Conservation (phyloP, 371 early-diverging fungal species). For the Apophysomyces elegans region DNA sequence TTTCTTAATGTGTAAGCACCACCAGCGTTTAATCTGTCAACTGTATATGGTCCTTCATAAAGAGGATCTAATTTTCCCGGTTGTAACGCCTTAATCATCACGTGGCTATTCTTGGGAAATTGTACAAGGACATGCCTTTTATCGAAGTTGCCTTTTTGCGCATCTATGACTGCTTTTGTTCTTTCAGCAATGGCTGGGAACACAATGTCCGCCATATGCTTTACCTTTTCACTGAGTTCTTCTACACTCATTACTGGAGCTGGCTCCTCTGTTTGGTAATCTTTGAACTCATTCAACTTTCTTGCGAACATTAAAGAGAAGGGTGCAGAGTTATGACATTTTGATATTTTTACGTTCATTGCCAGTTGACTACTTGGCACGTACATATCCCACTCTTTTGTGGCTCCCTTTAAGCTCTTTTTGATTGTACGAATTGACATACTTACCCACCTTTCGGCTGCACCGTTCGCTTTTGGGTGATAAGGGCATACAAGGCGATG, state of each 20-base stretch:
- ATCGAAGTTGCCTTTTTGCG: constrained; percentile 16
- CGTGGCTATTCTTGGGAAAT: neutral
- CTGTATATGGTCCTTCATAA: constrained; percentile 23
- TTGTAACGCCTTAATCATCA: constrained; percentile 13
- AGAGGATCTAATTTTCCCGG: constrained; percentile 12
- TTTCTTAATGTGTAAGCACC: constrained; percentile 23
- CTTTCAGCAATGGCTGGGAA: constrained; percentile 30
- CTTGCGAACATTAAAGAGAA: constrained; percentile 28
- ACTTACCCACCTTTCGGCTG: constrained; percentile 24
- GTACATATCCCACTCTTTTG: constrained; percentile 24
- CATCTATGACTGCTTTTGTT: constrained; percentile 4
- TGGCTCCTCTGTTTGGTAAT: constrained; percentile 13
- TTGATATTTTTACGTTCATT: constrained; percentile 15
- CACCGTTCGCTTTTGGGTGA: constrained; percentile 13
- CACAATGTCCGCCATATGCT: constrained; percentile 22
- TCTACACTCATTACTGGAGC: neutral
- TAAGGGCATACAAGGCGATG: constrained; percentile 14
- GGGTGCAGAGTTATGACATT: constrained; percentile 5
- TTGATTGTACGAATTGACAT: constrained; percentile 11
- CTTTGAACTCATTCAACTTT: constrained; percentile 21
- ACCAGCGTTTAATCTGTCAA: constrained; percentile 20
- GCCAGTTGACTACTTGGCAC: constrained; percentile 18
- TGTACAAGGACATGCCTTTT: constrained; percentile 6
- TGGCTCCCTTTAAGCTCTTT: constrained; percentile 20
- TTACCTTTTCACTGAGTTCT: constrained; percentile 16